Evolutionary conservation across 495 filamentous ascomycete species (phyloP).

Genomic region (Aspergillus coremiiformis): DNA sequence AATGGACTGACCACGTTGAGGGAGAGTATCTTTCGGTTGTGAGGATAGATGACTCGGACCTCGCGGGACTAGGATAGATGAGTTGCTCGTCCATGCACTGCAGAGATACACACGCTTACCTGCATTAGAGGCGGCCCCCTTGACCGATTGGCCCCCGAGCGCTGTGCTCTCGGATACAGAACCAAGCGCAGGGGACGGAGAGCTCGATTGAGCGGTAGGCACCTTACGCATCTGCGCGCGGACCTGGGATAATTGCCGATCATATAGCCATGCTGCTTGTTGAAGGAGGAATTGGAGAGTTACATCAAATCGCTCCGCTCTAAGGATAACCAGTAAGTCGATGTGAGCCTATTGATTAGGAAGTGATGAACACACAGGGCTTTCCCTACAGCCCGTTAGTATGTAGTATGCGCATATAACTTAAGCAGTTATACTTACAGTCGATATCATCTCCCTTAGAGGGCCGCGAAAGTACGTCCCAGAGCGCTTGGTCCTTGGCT

Average conservation of each 20-base stretch:
- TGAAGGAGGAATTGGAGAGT: constrained; percentile 83
- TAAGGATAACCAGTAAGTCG: constrained; percentile 21
- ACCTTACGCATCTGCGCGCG: constrained; percentile 84
- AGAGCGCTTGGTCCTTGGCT: constrained; percentile 77
- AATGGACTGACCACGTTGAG: constrained; percentile 34
- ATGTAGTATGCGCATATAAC: not conserved
- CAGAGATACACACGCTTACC: constrained; percentile 29
- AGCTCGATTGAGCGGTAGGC: constrained; percentile 40
- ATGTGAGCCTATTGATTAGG: not conserved
- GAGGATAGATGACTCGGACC: constrained; percentile 55
- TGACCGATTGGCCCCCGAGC: constrained; percentile 49
- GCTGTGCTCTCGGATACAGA: constrained; percentile 43
- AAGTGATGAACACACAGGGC: constrained; percentile 49
- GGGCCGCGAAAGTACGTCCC: constrained; percentile 74
- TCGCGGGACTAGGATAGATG: constrained; percentile 36
- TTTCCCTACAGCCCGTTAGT: constrained; percentile 59
- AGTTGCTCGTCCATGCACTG: not conserved
- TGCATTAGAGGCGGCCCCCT: constrained; percentile 47
- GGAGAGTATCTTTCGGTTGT: constrained; percentile 52
- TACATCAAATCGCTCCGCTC: constrained; percentile 60
- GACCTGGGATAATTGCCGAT: constrained; percentile 81
- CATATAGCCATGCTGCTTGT: constrained; percentile 91
- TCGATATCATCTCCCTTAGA: constrained; percentile 70
- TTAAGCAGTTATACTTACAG: constrained; percentile 49
- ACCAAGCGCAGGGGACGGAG: constrained; percentile 42